These are phyloP conservation scores for Globisporangium recalcitrans DNA, from an alignment of 352 stramenopile genomes.

Conservation along the genomic window DNA sequence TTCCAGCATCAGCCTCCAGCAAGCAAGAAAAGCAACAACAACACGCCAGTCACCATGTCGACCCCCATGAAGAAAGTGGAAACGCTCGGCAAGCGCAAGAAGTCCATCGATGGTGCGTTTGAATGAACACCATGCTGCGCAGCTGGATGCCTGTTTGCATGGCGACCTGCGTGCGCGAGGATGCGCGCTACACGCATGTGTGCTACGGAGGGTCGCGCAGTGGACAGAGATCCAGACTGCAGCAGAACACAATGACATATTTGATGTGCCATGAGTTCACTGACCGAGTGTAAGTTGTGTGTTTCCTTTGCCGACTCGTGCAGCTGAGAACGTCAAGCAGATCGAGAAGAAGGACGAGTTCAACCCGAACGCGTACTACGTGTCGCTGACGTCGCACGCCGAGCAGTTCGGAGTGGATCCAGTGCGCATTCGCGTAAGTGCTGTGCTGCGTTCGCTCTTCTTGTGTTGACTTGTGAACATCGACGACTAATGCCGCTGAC, in stretches of 20 bases:
- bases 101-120: constrained; percentile 73
- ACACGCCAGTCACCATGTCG: constrained; percentile 15
- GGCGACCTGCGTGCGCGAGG: not conserved
- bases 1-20: not conserved
- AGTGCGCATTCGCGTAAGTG: constrained; percentile 74
- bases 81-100: constrained; percentile 87
- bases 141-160: not conserved
- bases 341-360: constrained; percentile 85
- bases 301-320: not conserved
- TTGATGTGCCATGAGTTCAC: not conserved
- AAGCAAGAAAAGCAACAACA: constrained; percentile 1
- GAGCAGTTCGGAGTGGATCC: constrained; percentile 85
- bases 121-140: not conserved
- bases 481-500: not conserved
- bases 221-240: not conserved
- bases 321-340: constrained; percentile 75
- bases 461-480: not conserved
- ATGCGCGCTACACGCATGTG: not conserved
- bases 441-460: not conserved
- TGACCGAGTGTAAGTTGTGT: not conserved
- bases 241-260: not conserved
- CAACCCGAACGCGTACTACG: constrained; percentile 83
- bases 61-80: constrained; percentile 70
- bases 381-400: constrained; percentile 83
- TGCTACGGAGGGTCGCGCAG: not conserved